These are phyloP conservation scores for Bryoglossum gracile DNA, from an alignment of 495 filamentous ascomycete genomes.

Conservation along the genomic window DNA sequence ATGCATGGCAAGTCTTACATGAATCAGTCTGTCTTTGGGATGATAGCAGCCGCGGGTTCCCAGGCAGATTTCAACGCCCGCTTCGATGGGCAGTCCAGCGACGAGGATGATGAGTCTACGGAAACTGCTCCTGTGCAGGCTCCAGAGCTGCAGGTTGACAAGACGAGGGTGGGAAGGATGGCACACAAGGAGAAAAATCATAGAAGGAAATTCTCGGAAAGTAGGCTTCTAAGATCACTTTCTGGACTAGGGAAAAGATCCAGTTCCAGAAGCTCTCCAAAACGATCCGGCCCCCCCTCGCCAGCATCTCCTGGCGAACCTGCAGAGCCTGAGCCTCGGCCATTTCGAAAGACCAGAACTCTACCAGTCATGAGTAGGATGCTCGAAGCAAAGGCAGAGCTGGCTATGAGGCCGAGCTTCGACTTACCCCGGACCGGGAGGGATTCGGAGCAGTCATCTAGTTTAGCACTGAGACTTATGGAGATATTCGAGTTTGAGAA, in stretches of 20 bases:
- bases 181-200: constrained; percentile 28
- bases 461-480: constrained; percentile 63
- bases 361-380: constrained; percentile 78
- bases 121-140: constrained; percentile 14
- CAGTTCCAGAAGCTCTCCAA: constrained; percentile 25
- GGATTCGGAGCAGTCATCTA: constrained; percentile 33
- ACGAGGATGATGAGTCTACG: constrained; percentile 57
- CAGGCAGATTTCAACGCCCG: constrained; percentile 69
- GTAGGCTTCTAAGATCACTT: constrained; percentile 52
- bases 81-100: constrained; percentile 74
- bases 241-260: constrained; percentile 39
- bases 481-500: constrained; percentile 84
- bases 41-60: constrained; percentile 87
- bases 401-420: constrained; percentile 47
- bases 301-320: constrained; percentile 12
- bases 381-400: constrained; percentile 69
- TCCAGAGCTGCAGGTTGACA: constrained; percentile 21
- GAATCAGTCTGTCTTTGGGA: constrained; percentile 91
- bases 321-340: constrained; percentile 4
- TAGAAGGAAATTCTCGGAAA: constrained; percentile 52
- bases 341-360: constrained; percentile 19
- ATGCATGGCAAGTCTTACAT: constrained; percentile 51
- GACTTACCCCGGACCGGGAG: constrained; percentile 38
- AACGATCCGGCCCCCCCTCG: constrained; percentile 13
- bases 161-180: constrained; percentile 13